A percentile compares a stretch with the other conserved stretches of the same genome.
These are phyloP conservation scores for Pseudozyma tsukubaensis DNA, from an alignment of 1,284 basidiomycete genomes.

Conservation along the genomic window DNA sequence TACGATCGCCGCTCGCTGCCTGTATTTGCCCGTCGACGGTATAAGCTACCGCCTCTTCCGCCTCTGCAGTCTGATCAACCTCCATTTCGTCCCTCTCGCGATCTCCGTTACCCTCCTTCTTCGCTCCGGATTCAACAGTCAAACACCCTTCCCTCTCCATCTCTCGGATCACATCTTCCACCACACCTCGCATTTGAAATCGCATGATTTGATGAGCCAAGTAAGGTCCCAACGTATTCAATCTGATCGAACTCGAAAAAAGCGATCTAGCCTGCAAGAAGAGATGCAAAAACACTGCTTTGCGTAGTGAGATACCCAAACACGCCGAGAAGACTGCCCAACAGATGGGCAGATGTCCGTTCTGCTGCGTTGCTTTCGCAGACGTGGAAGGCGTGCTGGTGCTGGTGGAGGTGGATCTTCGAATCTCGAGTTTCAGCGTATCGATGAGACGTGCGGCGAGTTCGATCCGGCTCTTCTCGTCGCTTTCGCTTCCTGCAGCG, in stretches of 20 bases:
- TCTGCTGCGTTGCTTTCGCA: conserved; percentile 39
- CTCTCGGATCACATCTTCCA: conserved; percentile 24
- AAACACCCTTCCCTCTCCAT: conserved; percentile 18
- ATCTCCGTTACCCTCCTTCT: background rate
- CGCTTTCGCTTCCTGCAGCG: background rate
- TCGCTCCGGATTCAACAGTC: background rate
- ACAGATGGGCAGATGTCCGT: conserved; percentile 87
- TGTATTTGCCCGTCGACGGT: conserved; percentile 1
- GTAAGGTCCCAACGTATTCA: conserved; percentile 94
- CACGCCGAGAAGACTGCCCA: conserved; percentile 87
- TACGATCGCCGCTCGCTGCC: too few species aligned
- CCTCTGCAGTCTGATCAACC: background rate
- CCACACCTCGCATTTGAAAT: conserved; percentile 73
- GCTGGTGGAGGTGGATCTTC: conserved; percentile 19
- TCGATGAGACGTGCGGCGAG: conserved; percentile 24
- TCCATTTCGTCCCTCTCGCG: conserved; percentile 2
- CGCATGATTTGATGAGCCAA: conserved; percentile 87
- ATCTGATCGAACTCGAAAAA: conserved; percentile 87
- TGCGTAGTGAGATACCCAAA: conserved; percentile 80
- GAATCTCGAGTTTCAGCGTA: conserved; percentile 38
- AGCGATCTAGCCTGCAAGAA: conserved; percentile 91
- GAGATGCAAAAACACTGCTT: conserved; percentile 79
- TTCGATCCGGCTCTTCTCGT: conserved; percentile 3
- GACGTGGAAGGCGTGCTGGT: background rate
- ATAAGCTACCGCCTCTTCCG: conserved; percentile 1